Conservation (phyloP, 75 land plant genomes). For the Pinus albicaulis region DNA sequence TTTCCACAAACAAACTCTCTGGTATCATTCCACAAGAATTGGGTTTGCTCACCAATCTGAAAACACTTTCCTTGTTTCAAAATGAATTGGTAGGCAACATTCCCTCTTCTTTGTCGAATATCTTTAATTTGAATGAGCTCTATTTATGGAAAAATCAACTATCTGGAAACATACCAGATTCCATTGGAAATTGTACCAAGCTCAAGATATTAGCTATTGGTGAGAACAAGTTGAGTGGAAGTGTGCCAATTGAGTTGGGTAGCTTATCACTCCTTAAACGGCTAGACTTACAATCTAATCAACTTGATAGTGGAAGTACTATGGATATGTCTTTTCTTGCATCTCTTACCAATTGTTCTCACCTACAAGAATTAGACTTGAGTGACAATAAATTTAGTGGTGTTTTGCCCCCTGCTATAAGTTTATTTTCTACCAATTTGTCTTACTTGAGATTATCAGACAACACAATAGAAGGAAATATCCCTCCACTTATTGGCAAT, state of each 20-base stretch:
- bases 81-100: constrained; percentile 10
- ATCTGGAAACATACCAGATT: too few species aligned
- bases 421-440: background rate
- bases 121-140: too few species aligned
- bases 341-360: constrained; percentile 3
- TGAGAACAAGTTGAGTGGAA: constrained; percentile 24
- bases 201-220: constrained; percentile 8
- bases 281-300: constrained; percentile 1
- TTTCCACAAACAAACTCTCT: constrained; percentile 1
- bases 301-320: background rate
- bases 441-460: background rate
- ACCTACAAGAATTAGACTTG: background rate
- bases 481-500: constrained; percentile 2
- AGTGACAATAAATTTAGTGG: constrained; percentile 9
- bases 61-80: background rate
- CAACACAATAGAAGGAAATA: background rate
- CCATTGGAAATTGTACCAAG: constrained; percentile 1
- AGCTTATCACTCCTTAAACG: background rate
- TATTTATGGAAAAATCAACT: too few species aligned
- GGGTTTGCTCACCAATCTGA: background rate
- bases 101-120: constrained; percentile 16
- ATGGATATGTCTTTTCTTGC: background rate
- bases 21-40: constrained; percentile 14
- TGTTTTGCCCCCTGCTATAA: background rate
- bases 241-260: constrained; percentile 17